A percentile compares a stretch with the other conserved stretches of the same genome.
phyloP scores from a whole-genome alignment of 2,329 filamentous ascomycete genomes.

The Colletotrichum graminicola region DNA sequence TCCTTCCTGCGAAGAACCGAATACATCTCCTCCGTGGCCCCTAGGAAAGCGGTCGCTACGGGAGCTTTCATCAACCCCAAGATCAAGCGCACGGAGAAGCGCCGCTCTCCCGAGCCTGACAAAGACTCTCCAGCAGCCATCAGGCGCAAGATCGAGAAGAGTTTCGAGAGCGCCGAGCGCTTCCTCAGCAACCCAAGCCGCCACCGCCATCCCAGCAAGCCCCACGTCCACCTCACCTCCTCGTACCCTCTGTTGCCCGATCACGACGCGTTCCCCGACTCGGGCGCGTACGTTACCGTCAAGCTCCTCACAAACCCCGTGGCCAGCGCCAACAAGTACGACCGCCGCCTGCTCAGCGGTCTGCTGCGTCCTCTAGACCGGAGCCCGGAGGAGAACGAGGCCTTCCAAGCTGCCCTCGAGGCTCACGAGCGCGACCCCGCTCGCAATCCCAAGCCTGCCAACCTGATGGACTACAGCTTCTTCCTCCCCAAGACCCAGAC shows the following conservation, averaged over 20 bases:
- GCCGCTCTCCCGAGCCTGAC: conserved; percentile 69
- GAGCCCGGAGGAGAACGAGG: conserved; percentile 65
- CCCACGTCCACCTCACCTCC: conserved; percentile 62
- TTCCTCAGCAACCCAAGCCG: conserved; percentile 66
- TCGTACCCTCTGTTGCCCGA: conserved; percentile 74
- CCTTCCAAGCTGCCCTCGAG: conserved; percentile 63
- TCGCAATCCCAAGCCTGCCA: conserved; percentile 67
- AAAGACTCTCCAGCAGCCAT: conserved; percentile 74
- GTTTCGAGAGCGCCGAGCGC: conserved; percentile 67
- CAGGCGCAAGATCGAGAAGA: conserved; percentile 74
- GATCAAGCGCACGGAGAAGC: conserved; percentile 54
- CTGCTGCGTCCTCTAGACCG: conserved; percentile 72
- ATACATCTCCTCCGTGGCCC: conserved; percentile 80
- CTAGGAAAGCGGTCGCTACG: conserved; percentile 65
- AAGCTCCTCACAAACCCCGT: conserved; percentile 77
- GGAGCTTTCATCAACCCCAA: conserved; percentile 49
- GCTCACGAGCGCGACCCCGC: conserved; percentile 69
- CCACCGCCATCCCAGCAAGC: conserved; percentile 68
- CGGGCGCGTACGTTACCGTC: conserved; percentile 76
- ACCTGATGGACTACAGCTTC: conserved; percentile 75
- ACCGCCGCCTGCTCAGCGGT: conserved; percentile 71
- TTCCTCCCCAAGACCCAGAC: conserved; percentile 67
- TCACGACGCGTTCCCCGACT: conserved; percentile 76
- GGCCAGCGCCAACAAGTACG: conserved; percentile 64
- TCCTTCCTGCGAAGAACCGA: conserved; percentile 97